phyloP scores from a whole-genome alignment of 176 grass and related monocot species.

The Hyparrhenia diplandra region DNA sequence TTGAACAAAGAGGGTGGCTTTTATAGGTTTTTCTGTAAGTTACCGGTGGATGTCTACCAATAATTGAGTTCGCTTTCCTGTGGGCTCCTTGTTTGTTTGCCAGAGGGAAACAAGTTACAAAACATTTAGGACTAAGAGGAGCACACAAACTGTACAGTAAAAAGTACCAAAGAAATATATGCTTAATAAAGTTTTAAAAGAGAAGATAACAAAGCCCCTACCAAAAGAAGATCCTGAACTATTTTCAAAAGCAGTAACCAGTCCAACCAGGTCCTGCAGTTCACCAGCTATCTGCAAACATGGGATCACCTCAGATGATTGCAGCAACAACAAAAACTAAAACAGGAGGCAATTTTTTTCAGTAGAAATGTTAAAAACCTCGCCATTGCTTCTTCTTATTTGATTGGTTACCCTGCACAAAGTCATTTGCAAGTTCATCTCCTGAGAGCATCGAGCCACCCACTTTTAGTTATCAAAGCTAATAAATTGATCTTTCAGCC shows the following conservation, averaged over 20 bases:
- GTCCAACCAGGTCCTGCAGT: constrained; percentile 88
- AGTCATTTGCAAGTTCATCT: constrained; percentile 89
- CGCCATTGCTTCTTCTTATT: constrained; percentile 82
- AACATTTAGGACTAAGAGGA: constrained; percentile 5
- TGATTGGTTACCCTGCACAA: constrained; percentile 82
- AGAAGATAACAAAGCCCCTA: constrained; percentile 31
- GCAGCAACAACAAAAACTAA: not conserved
- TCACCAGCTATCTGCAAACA: constrained; percentile 77
- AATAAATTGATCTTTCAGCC: constrained; percentile 84
- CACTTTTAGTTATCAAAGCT: constrained; percentile 57
- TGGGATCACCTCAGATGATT: constrained; percentile 23
- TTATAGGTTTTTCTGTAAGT: not conserved
- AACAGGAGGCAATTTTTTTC: constrained; percentile 2
- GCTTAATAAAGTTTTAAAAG: constrained; percentile 15
- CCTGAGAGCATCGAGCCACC: constrained; percentile 71
- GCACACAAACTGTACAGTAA: not conserved
- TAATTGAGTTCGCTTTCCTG: not conserved
- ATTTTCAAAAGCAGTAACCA: constrained; percentile 88
- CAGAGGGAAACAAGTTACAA: constrained; percentile 26
- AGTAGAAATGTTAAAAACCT: constrained; percentile 46
- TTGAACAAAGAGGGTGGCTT: not conserved
- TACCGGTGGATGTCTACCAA: constrained; percentile 8
- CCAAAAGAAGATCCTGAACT: constrained; percentile 77
- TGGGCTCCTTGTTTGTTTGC: constrained; percentile 7
- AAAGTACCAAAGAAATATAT: not conserved